Evolutionary conservation across 345 rosid species (phyloP).

Genomic region (Rhizophora apiculata): DNA sequence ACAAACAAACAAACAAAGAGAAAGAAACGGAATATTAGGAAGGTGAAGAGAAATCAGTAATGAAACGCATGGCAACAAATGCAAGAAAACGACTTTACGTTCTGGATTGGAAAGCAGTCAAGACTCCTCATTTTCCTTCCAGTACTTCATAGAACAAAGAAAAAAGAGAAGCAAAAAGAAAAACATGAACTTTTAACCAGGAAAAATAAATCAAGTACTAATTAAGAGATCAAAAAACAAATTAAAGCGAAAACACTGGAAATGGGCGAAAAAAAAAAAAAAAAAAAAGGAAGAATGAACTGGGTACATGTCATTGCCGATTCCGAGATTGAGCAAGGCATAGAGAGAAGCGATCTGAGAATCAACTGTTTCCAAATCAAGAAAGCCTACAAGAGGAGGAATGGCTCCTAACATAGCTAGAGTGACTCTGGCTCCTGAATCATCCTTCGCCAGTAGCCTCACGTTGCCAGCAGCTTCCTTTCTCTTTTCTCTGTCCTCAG

Average conservation of each 20-base stretch:
- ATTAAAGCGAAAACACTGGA: not conserved
- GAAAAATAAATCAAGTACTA: not conserved
- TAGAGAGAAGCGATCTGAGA: slow-evolving; percentile 75
- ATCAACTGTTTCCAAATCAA: slow-evolving; percentile 47
- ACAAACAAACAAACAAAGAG: not conserved
- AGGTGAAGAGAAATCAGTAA: not conserved
- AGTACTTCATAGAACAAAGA: no score
- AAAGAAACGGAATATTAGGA: not conserved
- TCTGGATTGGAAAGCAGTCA: slow-evolving; percentile 6
- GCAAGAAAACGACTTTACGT: slow-evolving; percentile 18
- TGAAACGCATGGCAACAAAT: slow-evolving; percentile 14
- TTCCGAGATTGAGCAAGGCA: slow-evolving; percentile 86
- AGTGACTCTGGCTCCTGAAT: slow-evolving; percentile 62
- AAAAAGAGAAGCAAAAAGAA: not conserved
- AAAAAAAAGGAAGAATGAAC: not conserved
- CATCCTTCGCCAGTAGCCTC: slow-evolving; percentile 71
- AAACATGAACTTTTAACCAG: not conserved
- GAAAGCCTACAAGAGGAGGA: slow-evolving; percentile 88
- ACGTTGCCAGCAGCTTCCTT: slow-evolving; percentile 57
- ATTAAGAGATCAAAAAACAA: not conserved
- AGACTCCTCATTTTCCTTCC: not conserved
- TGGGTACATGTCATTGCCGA: slow-evolving; percentile 69
- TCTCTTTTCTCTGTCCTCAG: slow-evolving; percentile 30
- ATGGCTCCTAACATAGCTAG: slow-evolving; percentile 91
- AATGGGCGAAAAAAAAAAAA: not conserved